These are phyloP conservation scores for Candida rishiriensis DNA, from an alignment of 805 yeast species.

Conservation along the genomic window DNA sequence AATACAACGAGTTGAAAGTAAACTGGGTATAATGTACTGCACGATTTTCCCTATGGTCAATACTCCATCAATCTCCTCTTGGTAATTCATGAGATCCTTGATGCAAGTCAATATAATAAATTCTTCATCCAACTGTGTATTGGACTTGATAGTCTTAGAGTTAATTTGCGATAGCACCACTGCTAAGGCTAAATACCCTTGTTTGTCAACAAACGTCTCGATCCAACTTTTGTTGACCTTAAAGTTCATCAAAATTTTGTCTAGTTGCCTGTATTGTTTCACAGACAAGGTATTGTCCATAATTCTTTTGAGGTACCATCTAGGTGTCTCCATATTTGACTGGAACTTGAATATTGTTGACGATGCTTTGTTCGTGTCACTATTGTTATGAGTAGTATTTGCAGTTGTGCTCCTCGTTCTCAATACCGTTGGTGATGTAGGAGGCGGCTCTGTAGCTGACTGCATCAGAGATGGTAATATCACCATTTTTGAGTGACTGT, in stretches of 20 bases:
- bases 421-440: not conserved
- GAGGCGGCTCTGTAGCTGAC: not conserved
- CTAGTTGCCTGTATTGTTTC: conserved; percentile 33
- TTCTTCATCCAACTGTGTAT: conserved; percentile 61
- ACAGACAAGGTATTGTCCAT: conserved; percentile 35
- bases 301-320: conserved; percentile 39
- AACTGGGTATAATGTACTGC: conserved; percentile 63
- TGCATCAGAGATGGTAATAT: not conserved
- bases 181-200: conserved; percentile 77
- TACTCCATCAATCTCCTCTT: conserved; percentile 57
- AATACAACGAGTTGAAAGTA: conserved; percentile 67
- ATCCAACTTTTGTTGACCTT: conserved; percentile 55
- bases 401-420: not conserved
- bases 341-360: conserved; percentile 2
- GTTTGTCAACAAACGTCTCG: conserved; percentile 63
- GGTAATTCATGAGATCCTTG: conserved; percentile 63
- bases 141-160: conserved; percentile 34
- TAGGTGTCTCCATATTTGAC: conserved; percentile 31
- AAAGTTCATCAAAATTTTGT: conserved; percentile 12
- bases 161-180: conserved; percentile 57
- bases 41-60: conserved; percentile 41
- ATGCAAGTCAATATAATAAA: conserved; percentile 72
- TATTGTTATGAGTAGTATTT: not conserved
- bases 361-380: not conserved
- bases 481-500: not conserved